Evolutionary conservation across 306 rosid genomes (phyloP), one percentile per base, ranked within the genome.

Genomic region (Betula pendula): DNA sequence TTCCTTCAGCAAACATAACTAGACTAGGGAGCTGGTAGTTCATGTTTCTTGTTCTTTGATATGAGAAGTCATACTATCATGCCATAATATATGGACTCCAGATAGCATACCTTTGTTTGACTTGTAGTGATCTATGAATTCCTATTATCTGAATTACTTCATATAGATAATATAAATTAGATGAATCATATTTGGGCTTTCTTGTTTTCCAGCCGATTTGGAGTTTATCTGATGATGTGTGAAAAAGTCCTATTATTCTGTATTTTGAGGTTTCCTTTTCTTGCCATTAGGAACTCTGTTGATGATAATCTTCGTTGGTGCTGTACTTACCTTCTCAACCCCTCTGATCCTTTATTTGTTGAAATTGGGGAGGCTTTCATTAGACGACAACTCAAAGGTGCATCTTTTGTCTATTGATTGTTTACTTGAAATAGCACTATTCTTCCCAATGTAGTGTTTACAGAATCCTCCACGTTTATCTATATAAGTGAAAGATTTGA

Each of bases 281-380:
- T 75, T 38, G 22, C 79, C 82, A 42, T 74, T 59, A 94, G 98
- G 98, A 88, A 87, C 84, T 88, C 97, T 25, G 91, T 94, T 77
- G 84, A 92, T 59, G 83, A 88, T 24, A 84, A 92, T 87, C 88
- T 84, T 76, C 91, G 88, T 62, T 92, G 96, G 94, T 92, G 98
- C 81, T 94, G 98, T 78, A 90, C 97, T 33, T 94, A 90, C 83
- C 98, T 94, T 83, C 98, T 94, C 20, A 90, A 89, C 89, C 97
- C 98, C 70, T 89, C 96, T 3, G 98, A 94, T 85, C 95, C 98
- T 78, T 87, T 89, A 70, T 94, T 94, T 89, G 86, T 94, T 86
- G 85, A 88, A 83, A 81, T 94, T 60, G 97, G 98, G 81, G 91
- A 83, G 73, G 95, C 97, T 81, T 94, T 90, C 80, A 84, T 94